Base-by-base conservation (phyloP, 768 basidiomycete species). In the Auricularia sp. region DNA sequence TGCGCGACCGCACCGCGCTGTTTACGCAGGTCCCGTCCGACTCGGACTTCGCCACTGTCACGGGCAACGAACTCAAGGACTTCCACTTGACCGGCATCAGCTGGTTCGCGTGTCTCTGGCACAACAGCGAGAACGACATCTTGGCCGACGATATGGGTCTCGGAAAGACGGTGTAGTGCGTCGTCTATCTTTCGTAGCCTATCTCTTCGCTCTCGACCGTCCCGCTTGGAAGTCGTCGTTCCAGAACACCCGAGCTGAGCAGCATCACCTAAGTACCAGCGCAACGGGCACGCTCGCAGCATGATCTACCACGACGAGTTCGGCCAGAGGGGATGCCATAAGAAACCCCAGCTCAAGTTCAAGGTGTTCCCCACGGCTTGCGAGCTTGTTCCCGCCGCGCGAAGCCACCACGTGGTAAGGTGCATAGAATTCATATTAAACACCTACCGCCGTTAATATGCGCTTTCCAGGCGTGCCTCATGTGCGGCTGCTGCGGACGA, bases 81-180 rank as follows among this genome's bases (percentile, higher is more conserved):
- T 99, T 99, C 79, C 97, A 99, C 78, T 80, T 98, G 47, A 97
- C 93, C 2, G 97, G 97, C 29, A 81, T 99, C 67, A 99, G 98
- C 73, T 99, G 97, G 97, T 81, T 99, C n/a, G 89, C 92, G 3
- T 98, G 96, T 75, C 79, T 95, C 16, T 98, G 97, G 97, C 87
- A 84, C 68, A 86, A 92, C 69, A 91, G 91, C 8, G 90, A 96
- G 70, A 98, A 98, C 72, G 97, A 97, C 21, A 97, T 99, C 65
- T 78, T 99, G 42, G 97, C 97, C 0, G 97, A 99, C 71, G 97
- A 99, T 82, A 99, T 98, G 97, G 97, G 97, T 73, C 88, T 99
- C 33, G 97, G 97, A 62, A 99, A 99, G 90, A 93, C 91, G 21
- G 95, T 99, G 6, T 97, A 99, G 80, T 94, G 95, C 0, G 96